A percentile compares a stretch with the other conserved stretches of the same genome.
Conservation (phyloP, 78 protist species). For the Protostelium mycophagum region DNA sequence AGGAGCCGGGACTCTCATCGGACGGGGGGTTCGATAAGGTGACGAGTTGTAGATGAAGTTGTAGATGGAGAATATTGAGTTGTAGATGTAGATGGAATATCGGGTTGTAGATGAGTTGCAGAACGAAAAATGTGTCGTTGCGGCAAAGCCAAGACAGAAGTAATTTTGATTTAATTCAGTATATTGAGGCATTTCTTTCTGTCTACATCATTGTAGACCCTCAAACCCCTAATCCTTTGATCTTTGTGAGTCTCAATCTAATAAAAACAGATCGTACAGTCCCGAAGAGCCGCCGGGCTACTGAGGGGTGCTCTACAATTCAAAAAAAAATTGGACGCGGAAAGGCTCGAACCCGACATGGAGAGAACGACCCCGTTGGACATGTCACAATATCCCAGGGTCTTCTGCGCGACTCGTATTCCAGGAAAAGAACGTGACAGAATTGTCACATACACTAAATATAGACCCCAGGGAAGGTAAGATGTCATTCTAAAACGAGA, state of each 20-base stretch:
- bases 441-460: background rate
- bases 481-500: background rate
- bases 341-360: background rate
- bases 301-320: background rate
- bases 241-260: background rate
- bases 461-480: background rate
- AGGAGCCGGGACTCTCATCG: background rate
- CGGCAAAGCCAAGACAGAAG: too few relatives aligned
- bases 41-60: background rate
- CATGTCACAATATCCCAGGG: constrained; percentile 3
- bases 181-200: too few relatives aligned
- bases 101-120: too few relatives aligned
- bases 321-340: background rate
- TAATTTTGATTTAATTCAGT: too few relatives aligned
- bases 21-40: background rate
- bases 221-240: too few relatives aligned
- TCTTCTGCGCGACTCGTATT: background rate
- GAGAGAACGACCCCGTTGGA: background rate
- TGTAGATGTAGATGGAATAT: too few relatives aligned
- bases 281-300: background rate
- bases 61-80: too few relatives aligned
- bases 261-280: too few relatives aligned
- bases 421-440: background rate
- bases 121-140: too few relatives aligned
- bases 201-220: too few relatives aligned